Conservation (phyloP, 2,329 filamentous ascomycete species). For the Thermochaetoides dissita region DNA sequence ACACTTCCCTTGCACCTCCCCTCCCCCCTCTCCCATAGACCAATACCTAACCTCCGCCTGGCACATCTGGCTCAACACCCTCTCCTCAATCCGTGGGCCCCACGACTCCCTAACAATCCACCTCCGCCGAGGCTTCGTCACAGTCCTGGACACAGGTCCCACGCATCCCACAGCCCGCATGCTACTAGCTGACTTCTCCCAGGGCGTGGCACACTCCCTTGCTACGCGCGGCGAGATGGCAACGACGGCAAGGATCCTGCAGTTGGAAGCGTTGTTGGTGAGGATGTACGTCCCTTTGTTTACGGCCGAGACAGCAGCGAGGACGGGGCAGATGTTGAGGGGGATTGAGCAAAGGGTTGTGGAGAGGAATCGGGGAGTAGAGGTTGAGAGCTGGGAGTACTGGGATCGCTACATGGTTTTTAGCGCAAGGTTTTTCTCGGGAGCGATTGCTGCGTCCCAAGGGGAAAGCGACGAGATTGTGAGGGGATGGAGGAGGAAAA, state of each 20-base stretch:
- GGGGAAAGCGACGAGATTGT: slow-evolving; percentile 7
- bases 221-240: slow-evolving; percentile 1
- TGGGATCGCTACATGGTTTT: slow-evolving; percentile 16
- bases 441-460: slow-evolving; percentile 9
- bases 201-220: slow-evolving; percentile 1
- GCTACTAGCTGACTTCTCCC: slow-evolving; percentile 7
- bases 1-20: background rate
- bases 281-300: slow-evolving; percentile 16
- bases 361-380: slow-evolving; percentile 1
- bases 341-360: slow-evolving; percentile 2
- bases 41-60: slow-evolving; percentile 4
- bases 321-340: slow-evolving; percentile 8
- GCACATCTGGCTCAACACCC: slow-evolving; percentile 13
- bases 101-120: slow-evolving; percentile 15
- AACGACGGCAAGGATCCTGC: slow-evolving; percentile 11
- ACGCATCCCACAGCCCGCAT: slow-evolving; percentile 3
- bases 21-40: too few species aligned
- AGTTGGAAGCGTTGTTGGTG: slow-evolving; percentile 12
- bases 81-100: slow-evolving; percentile 4
- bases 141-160: slow-evolving; percentile 8
- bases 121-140: slow-evolving; percentile 15
- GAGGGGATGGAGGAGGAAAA: slow-evolving; percentile 3
- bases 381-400: slow-evolving; percentile 5
- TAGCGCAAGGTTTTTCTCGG: slow-evolving; percentile 13
- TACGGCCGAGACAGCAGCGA: slow-evolving; percentile 1